Evolutionary conservation across 345 rosid genomes (phyloP), one percentile per base, ranked within the genome.

Genomic region (Populus simonii): DNA sequence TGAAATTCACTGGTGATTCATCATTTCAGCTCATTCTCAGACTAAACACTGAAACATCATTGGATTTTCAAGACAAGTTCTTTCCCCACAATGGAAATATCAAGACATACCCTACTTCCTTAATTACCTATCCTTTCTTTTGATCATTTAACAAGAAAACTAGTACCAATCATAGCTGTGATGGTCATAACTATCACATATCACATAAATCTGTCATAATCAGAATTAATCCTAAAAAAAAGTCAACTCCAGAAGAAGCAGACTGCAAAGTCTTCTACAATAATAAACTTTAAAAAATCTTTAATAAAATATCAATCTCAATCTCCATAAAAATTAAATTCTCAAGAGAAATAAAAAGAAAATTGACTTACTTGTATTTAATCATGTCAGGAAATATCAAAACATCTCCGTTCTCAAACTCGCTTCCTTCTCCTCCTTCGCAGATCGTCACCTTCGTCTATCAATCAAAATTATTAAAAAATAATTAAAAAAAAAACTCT

Each of bases 371-470:
- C 99, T 89, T 91, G 92, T 90, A 96, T 85, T 83, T 91, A 79
- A 93, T 84, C 98, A 93, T 91, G 6, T 93, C 98, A 33, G 97
- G 99, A 80, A 96, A 96, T 78, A 91, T 81, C 90, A 96, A 84
- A 75, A 96, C 92, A 75, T 96, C 99, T n/a, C 98, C 99, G 17
- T 89, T 89, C 31, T 90, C 85, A 25, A 75, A 83, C 49, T 49
- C 78, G 18, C 79, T 73, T 38, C 82, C 90, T 66, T 78, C 93
- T 61, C 89, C 87, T 79, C 89, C 96, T 66, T 90, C 94, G 68
- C 88, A 89, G 17, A 92, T 80, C 7, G 99, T 96, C 68, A 92
- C 71, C 78, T 72, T 84, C 71, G 97, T 86, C 99, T 95, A 68
- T 43, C 25, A 63, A 78, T 79, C 35, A 47, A 57, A 11, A 68